Percentiles rank a stretch among this genome's conserved stretches.
Conservation (phyloP, 164 flowering plant genomes). For the Akebia trifoliata region DNA sequence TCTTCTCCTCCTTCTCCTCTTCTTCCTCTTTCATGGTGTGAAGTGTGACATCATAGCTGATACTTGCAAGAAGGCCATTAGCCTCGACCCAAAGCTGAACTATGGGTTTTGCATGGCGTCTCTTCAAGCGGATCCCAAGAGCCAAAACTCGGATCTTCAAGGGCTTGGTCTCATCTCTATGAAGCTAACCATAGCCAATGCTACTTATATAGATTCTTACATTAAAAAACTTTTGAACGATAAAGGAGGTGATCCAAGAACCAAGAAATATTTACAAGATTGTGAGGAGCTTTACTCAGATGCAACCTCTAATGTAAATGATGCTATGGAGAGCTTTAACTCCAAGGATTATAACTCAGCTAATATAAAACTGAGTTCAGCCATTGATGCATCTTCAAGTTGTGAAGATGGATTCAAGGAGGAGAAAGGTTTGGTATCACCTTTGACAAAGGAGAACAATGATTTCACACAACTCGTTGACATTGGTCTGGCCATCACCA, state of each 20-base stretch:
- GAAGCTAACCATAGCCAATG: slow-evolving; percentile 14
- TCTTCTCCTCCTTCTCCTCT: not conserved
- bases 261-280: slow-evolving; percentile 10
- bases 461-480: not conserved
- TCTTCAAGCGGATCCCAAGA: slow-evolving; percentile 13
- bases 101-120: slow-evolving; percentile 24
- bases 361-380: slow-evolving; percentile 20
- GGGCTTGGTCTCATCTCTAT: slow-evolving; percentile 20
- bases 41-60: slow-evolving; percentile 3
- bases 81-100: slow-evolving; percentile 15
- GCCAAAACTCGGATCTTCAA: slow-evolving; percentile 18
- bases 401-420: slow-evolving; percentile 38
- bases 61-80: slow-evolving; percentile 17
- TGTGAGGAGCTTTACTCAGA: slow-evolving; percentile 27
- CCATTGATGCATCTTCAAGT: slow-evolving; percentile 22
- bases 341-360: slow-evolving; percentile 6
- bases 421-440: slow-evolving; percentile 20
- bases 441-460: slow-evolving; percentile 20
- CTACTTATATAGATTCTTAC: slow-evolving; percentile 9
- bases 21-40: not conserved
- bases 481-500: not conserved
- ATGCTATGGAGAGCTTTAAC: not conserved
- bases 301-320: slow-evolving; percentile 9
- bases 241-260: not conserved
- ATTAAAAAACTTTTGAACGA: slow-evolving; percentile 12